Evolutionary conservation across 805 yeast genomes (phyloP).

Genomic region (Pichia scutulata): DNA sequence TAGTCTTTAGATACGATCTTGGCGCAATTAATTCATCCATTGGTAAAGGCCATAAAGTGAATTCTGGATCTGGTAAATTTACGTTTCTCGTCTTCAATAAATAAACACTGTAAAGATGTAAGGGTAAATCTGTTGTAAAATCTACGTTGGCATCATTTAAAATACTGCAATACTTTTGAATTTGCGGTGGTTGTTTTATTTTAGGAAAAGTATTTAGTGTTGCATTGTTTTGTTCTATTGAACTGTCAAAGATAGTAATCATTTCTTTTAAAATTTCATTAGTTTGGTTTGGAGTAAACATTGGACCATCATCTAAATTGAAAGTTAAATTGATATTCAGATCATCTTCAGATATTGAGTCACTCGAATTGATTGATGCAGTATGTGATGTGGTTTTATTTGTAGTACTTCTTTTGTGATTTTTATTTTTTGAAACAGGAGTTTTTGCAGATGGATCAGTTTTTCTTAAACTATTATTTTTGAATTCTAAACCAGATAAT

Average conservation of each 20-base stretch:
- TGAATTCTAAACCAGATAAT: too few relatives aligned
- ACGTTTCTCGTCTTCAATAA: conserved; percentile 30
- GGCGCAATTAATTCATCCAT: conserved; percentile 5
- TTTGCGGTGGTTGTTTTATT: background rate
- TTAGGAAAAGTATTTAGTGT: background rate
- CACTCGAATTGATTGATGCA: background rate
- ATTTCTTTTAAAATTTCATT: background rate
- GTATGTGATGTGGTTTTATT: background rate
- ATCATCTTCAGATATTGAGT: background rate
- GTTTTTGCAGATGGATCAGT: too few relatives aligned
- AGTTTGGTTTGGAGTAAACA: background rate
- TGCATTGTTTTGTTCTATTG: background rate
- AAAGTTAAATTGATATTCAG: background rate
- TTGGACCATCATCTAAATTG: background rate
- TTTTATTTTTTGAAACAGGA: background rate
- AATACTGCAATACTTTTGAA: conserved; percentile 9
- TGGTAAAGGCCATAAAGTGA: conserved; percentile 10
- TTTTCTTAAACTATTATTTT: too few relatives aligned
- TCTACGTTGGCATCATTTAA: conserved; percentile 39
- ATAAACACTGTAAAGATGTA: conserved; percentile 56
- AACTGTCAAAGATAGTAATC: background rate
- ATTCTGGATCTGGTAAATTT: conserved; percentile 4
- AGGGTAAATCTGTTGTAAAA: conserved; percentile 47
- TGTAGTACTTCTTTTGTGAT: background rate
- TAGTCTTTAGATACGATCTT: background rate